Percentiles rank a stretch among this genome's conserved stretches.
phyloP scores from a whole-genome alignment of 2,329 filamentous ascomycete genomes.

The Fusarium nurragi region DNA sequence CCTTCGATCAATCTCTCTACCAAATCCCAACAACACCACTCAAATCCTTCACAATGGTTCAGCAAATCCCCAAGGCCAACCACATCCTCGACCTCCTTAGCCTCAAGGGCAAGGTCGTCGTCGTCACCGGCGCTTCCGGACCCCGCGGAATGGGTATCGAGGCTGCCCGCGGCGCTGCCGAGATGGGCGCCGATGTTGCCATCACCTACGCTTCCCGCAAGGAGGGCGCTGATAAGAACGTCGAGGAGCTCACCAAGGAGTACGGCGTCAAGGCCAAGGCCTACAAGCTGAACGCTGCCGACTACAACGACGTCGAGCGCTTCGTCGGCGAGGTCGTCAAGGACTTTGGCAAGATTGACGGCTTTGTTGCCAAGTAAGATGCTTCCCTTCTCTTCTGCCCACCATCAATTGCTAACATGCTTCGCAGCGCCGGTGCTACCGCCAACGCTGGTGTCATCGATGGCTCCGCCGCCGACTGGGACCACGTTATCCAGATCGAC shows the following conservation, averaged over 20 bases:
- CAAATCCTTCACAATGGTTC: constrained; percentile 58
- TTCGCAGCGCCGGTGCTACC: constrained; percentile 67
- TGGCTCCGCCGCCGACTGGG: constrained; percentile 72
- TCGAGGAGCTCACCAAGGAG: constrained; percentile 68
- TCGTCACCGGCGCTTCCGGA: constrained; percentile 75
- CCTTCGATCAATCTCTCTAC: neutral
- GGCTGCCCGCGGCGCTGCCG: constrained; percentile 74
- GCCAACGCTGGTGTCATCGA: constrained; percentile 75
- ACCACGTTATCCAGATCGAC: constrained; percentile 69
- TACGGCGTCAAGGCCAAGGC: constrained; percentile 74
- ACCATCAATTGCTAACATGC: neutral
- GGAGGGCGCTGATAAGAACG: constrained; percentile 72
- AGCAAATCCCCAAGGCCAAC: constrained; percentile 64
- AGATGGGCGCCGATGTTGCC: constrained; percentile 75
- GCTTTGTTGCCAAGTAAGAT: constrained; percentile 78
- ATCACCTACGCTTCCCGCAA: constrained; percentile 78
- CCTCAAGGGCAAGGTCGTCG: constrained; percentile 76
- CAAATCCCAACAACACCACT: neutral
- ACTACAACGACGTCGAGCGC: constrained; percentile 61
- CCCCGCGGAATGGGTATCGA: constrained; percentile 76
- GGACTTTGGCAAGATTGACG: constrained; percentile 79
- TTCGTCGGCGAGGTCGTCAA: constrained; percentile 70
- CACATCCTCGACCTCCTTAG: constrained; percentile 74
- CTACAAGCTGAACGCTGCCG: constrained; percentile 67
- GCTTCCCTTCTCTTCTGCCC: no score